These are phyloP conservation scores for Backusella luteola DNA, from an alignment of 192 early-diverging fungal species.

Conservation along the genomic window DNA sequence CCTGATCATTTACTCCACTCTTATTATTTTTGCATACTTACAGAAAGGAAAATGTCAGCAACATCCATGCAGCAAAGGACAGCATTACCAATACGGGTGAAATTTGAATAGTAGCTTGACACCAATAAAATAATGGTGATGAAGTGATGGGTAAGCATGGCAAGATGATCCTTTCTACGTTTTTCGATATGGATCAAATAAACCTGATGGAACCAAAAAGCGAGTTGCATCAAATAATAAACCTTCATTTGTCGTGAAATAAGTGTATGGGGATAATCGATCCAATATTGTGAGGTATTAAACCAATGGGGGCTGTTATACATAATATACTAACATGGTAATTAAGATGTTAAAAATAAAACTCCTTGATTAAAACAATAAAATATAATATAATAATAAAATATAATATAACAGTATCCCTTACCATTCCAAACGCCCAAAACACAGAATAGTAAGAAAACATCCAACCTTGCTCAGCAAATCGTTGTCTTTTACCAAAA, in stretches of 20 bases:
- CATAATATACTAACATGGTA: conserved; percentile 56
- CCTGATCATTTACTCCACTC: not conserved
- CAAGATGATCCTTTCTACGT: conserved; percentile 71
- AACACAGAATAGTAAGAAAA: conserved; percentile 65
- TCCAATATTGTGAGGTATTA: conserved; percentile 68
- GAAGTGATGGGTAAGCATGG: conserved; percentile 74
- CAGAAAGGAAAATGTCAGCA: conserved; percentile 74
- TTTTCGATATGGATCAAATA: conserved; percentile 76
- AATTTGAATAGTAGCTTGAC: conserved; percentile 66
- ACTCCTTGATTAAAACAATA: not conserved
- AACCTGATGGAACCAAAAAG: conserved; percentile 80
- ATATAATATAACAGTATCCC: not conserved
- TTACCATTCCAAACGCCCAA: conserved; percentile 66
- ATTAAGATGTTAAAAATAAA: not conserved
- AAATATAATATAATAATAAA: not conserved
- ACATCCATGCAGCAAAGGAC: conserved; percentile 79
- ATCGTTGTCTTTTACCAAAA: conserved; percentile 45
- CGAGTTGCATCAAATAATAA: conserved; percentile 75
- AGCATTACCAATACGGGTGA: conserved; percentile 78
- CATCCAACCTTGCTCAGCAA: conserved; percentile 75
- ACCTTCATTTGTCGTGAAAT: conserved; percentile 56
- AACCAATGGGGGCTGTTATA: conserved; percentile 71
- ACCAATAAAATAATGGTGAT: conserved; percentile 71
- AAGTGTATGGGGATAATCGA: conserved; percentile 66
- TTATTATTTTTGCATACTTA: conserved; percentile 24